These are phyloP conservation scores for Alternaria angustiovoidea DNA, from an alignment of 2,329 filamentous ascomycete species.

Conservation along the genomic window DNA sequence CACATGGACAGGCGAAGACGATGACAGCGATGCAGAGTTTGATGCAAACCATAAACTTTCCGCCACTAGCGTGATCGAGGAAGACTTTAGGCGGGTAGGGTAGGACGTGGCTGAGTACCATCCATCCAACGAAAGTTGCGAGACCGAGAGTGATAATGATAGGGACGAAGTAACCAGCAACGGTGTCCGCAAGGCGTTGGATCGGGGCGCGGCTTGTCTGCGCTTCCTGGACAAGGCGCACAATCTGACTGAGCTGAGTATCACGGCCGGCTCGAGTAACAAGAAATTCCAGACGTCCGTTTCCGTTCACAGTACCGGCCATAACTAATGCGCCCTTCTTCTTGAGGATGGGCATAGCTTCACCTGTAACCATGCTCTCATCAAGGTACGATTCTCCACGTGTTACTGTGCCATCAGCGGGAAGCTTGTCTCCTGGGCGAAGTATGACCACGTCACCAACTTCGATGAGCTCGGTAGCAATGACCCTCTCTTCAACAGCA, in stretches of 20 bases:
- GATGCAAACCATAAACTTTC: conserved; percentile 93
- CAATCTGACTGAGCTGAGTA: conserved; percentile 96
- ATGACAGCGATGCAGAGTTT: conserved; percentile 99
- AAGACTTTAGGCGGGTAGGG: conserved; percentile 89
- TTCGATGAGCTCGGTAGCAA: conserved; percentile 93
- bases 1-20: conserved; percentile 96
- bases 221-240: conserved; percentile 96
- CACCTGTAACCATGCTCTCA: conserved; percentile 98
- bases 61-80: conserved; percentile 78
- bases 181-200: conserved; percentile 86
- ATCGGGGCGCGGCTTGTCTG: conserved; percentile 95
- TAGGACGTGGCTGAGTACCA: conserved; percentile 89
- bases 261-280: conserved; percentile 93
- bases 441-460: conserved; percentile 93
- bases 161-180: conserved; percentile 95
- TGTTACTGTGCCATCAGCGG: conserved; percentile 87
- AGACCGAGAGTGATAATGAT: conserved; percentile 85
- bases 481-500: conserved; percentile 80
- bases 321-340: conserved; percentile 80
- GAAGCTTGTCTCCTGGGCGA: conserved; percentile 94
- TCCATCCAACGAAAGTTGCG: conserved; percentile 88
- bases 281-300: conserved; percentile 88
- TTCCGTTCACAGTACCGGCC: conserved; percentile 94
- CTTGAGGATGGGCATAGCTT: conserved; percentile 95
- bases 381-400: conserved; percentile 93